Percentiles rank a stretch among this genome's conserved stretches.
Conservation (phyloP, 2,329 filamentous ascomycete genomes). For the Orbilia javanica region DNA sequence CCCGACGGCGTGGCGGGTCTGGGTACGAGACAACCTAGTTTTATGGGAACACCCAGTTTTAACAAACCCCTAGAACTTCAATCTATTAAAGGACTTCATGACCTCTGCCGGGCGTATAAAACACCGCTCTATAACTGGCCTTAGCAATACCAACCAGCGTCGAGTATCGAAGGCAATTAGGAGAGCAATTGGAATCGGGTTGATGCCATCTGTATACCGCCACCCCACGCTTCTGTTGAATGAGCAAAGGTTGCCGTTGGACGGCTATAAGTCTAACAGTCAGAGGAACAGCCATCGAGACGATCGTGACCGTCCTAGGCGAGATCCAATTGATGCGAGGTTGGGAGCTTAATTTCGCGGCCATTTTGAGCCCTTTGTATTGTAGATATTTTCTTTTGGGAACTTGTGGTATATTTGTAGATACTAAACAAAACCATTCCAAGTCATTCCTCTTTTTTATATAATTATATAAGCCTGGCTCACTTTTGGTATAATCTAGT, state of each 20-base stretch:
- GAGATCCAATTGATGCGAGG: conserved; percentile 3
- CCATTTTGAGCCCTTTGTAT: background rate
- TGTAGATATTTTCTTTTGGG: conserved; percentile 22
- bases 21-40: too few species aligned
- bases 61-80: conserved; percentile 79
- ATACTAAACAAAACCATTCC: background rate
- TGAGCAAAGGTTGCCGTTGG: conserved; percentile 31
- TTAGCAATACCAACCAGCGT: conserved; percentile 90
- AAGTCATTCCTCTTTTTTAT: too few species aligned
- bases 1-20: too few species aligned
- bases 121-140: conserved; percentile 78
- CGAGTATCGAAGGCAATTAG: conserved; percentile 93
- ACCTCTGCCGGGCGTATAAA: conserved; percentile 87
- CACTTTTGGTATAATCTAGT: too few species aligned
- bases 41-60: background rate
- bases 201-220: conserved; percentile 89
- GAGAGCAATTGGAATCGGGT: conserved; percentile 85
- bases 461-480: too few species aligned
- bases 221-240: conserved; percentile 81
- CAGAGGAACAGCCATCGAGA: background rate
- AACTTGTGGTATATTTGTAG: background rate
- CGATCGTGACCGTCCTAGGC: background rate
- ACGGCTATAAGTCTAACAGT: conserved; percentile 27
- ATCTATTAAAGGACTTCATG: conserved; percentile 89
- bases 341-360: background rate